Conservation (phyloP, 2,329 filamentous ascomycete species). For the Podosphaera fusca region DNA sequence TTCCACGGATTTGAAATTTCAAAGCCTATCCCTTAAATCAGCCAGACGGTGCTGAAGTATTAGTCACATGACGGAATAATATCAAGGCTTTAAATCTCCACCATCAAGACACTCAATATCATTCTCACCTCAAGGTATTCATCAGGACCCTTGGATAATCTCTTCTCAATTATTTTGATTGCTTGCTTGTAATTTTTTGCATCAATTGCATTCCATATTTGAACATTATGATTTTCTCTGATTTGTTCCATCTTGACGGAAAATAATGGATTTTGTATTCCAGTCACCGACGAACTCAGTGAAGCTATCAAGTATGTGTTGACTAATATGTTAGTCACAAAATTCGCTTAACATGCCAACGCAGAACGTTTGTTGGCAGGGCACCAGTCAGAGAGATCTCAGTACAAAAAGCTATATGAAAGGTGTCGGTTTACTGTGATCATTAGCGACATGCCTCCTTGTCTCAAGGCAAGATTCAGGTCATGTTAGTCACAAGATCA, state of each 20-base stretch:
- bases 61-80: slow-evolving; percentile 5
- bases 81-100: not conserved
- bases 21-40: slow-evolving; percentile 11
- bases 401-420: no score
- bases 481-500: no score
- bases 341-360: not conserved
- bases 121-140: slow-evolving; percentile 15
- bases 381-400: no score
- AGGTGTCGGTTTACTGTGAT: no score
- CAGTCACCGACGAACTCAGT: no score
- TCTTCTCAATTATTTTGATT: slow-evolving; percentile 16
- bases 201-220: slow-evolving; percentile 17
- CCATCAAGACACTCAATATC: not conserved
- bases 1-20: slow-evolving; percentile 14
- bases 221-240: slow-evolving; percentile 13
- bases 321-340: not conserved
- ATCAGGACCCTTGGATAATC: slow-evolving; percentile 13
- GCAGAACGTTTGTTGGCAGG: not conserved
- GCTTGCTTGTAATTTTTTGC: slow-evolving; percentile 17
- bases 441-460: no score
- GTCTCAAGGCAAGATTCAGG: no score
- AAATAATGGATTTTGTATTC: no score
- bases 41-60: slow-evolving; percentile 1
- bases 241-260: slow-evolving; percentile 9
- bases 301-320: not conserved